These are phyloP conservation scores for Boletus sp. DNA, from an alignment of 1,284 basidiomycete genomes.

Conservation along the genomic window DNA sequence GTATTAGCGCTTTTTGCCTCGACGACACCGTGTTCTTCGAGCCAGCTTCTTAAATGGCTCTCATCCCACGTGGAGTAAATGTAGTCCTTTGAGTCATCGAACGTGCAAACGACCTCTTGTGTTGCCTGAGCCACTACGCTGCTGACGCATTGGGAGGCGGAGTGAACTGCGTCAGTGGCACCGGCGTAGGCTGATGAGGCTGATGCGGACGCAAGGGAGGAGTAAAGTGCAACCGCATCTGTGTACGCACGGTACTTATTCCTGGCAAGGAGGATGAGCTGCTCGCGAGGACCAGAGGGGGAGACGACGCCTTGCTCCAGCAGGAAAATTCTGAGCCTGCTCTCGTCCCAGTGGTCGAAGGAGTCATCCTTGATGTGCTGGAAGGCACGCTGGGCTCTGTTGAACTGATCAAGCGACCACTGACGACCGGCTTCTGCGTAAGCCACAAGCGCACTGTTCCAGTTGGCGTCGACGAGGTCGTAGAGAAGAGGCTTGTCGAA, in stretches of 20 bases:
- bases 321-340: constrained; percentile 75
- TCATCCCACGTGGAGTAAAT: constrained; percentile 88
- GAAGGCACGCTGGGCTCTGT: constrained; percentile 64
- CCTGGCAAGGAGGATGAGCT: constrained; percentile 76
- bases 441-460: constrained; percentile 40
- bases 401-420: constrained; percentile 62
- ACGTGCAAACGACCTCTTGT: constrained; percentile 47
- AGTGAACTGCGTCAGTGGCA: constrained; percentile 30
- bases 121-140: constrained; percentile 49
- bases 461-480: constrained; percentile 59
- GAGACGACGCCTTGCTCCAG: constrained; percentile 82
- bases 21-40: constrained; percentile 71
- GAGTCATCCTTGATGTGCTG: constrained; percentile 50
- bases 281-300: constrained; percentile 74
- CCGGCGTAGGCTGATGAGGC: constrained; percentile 49
- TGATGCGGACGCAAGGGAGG: constrained; percentile 51
- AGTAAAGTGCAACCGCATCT: constrained; percentile 49
- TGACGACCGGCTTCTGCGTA: constrained; percentile 23
- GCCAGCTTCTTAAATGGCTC: constrained; percentile 62
- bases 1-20: constrained; percentile 61
- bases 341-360: constrained; percentile 80
- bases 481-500: constrained; percentile 46
- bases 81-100: constrained; percentile 82
- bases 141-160: constrained; percentile 44
- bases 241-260: constrained; percentile 60